Evolutionary conservation across 306 rosid species (phyloP), one percentile per base, ranked within the genome.

Genomic region (Senna siamea): DNA sequence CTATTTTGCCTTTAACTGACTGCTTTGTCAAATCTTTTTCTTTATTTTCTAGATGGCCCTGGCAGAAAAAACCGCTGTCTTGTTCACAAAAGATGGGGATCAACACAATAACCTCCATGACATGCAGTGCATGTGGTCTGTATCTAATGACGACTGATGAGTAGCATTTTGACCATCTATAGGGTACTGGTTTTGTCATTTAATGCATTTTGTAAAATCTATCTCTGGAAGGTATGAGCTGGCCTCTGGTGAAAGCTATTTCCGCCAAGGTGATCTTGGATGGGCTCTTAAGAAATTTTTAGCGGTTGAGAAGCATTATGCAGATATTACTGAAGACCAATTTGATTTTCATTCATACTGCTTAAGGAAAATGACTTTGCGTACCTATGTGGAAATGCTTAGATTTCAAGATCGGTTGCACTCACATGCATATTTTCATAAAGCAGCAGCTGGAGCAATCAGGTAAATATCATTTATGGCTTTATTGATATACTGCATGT

Each of bases 61-160:
- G 68, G 93, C 91, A 3, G 93, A 86, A 79, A 89, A 82, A 83
- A 89, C 93, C 69, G 93, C 93, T 58, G 88, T 89, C 30, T 75
- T 89, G 75, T 89, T 89, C 84, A 89, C 93, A 0, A 89, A 89
- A 82, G 93, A 89, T 2, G 93, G 93, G 48, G 93, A 89, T 68
- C 91, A 89, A 76, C 88, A 89, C 73, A 89, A 84, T 79, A 89
- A 89, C 74, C 91, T 89, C 66, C 91, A 89, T 80, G 93, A 89
- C 79, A 89, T 89, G 93, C 93, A 89, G 84, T 89, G 91, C 93
- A 89, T 89, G 93, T 89, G 93, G 93, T 89, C 38, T 12, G 89
- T 81, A 66, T 79, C 59, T 69, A 52, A 46, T 34, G 61, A n/a
- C n/a, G n/a, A n/a, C n/a, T n/a, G n/a, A 50, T 63, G 34, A 34